Evolutionary conservation across 2,329 filamentous ascomycete genomes (phyloP), one percentile per base, ranked within the genome.

Genomic region (Fusarium mangiferae): DNA sequence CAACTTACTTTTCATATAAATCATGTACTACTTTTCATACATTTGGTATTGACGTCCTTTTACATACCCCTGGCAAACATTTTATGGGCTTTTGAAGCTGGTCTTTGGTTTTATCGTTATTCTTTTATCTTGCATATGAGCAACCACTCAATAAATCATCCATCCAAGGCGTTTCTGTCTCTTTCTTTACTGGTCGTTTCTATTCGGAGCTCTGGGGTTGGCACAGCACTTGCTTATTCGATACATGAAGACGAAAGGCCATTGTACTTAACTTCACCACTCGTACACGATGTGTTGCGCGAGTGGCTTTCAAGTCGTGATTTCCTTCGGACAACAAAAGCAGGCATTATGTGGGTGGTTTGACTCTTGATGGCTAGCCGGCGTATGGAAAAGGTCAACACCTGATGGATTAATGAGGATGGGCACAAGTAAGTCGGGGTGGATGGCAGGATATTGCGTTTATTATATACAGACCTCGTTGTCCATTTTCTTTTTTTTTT

Each of bases 291-390:
- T 38, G 51, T 54, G 52, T 20, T 41, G 33, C 20, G 24, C 38
- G 52, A 39, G 30, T 62, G 48, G 38, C 36, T 61, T 46, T 42
- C 56, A 66, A 58, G 42, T 58, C 56, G 45, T 36, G 49, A 24
- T 54, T 45, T 48, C n/a, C 44, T 70, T 75, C 76, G 71, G 75
- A 70, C 73, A 70, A 74, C 52, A 75, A 70, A 68, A 70, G 71
- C 56, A 62, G 60, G 55, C 63, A 64, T 74, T 62, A 56, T 67
- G 67, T 51, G 48, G 68, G 28, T 51, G 59, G 59, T 56, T 67
- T 76, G 65, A 66, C 60, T 67, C 51, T 68, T 41, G 24, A 63
- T 66, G 56, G 61, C 41, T 72, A 55, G 59, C 52, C 28, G 68
- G 72, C 68, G 72, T 68, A 74, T 46, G 63, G 71, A 54, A 54